Conservation (phyloP, 73 alveolate species). For the Uronychia setigera region DNA sequence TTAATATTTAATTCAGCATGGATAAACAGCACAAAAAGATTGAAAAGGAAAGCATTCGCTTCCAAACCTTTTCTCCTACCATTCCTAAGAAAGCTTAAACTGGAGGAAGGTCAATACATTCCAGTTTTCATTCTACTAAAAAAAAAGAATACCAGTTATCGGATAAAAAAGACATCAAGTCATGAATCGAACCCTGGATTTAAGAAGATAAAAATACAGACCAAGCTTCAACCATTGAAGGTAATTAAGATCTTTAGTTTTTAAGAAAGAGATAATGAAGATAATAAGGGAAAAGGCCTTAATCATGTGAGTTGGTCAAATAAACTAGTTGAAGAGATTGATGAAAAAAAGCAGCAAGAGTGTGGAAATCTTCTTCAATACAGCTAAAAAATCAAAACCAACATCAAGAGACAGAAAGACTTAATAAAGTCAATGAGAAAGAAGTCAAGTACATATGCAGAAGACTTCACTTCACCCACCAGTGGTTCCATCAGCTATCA, state of each 20-base stretch:
- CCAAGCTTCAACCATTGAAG: background rate
- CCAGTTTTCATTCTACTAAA: background rate
- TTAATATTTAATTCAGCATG: background rate
- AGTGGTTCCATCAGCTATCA: background rate
- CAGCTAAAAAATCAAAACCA: background rate
- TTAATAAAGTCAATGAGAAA: background rate
- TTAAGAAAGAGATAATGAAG: background rate
- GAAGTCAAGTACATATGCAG: background rate
- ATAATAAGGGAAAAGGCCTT: background rate
- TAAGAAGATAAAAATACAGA: too few species aligned
- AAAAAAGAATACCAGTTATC: background rate
- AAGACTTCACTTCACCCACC: background rate
- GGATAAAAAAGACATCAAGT: too few species aligned
- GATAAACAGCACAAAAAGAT: background rate
- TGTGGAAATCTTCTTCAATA: background rate
- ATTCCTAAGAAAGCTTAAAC: background rate
- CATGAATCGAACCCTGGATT: too few species aligned
- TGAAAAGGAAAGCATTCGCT: background rate
- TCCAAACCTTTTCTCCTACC: background rate
- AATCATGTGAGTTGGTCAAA: background rate
- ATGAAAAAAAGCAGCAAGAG: background rate
- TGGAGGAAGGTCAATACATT: background rate
- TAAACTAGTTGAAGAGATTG: background rate
- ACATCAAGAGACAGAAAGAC: background rate
- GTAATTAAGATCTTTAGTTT: background rate